phyloP scores from a whole-genome alignment of 192 early-diverging fungal genomes.

The Borealophlyctis nickersoniae region DNA sequence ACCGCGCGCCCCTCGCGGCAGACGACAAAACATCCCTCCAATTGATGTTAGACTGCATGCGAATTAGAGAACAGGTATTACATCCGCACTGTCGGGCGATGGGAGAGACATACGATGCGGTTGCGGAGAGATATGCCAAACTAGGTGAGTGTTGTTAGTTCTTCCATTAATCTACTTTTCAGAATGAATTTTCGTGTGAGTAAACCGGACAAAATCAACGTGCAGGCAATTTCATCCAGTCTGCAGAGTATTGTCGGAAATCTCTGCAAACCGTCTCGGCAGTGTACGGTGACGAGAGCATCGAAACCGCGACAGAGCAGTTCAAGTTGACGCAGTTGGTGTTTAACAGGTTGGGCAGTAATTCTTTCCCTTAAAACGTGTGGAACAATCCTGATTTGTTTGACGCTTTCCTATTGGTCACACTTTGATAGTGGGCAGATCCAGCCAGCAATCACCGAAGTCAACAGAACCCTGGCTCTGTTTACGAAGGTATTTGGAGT shows the following conservation, averaged over 20 bases:
- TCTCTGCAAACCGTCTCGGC: neutral
- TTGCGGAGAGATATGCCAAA: neutral
- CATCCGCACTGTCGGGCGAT: neutral
- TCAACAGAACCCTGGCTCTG: too few species aligned
- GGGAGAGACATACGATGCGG: neutral
- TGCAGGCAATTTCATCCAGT: neutral
- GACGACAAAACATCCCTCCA: neutral
- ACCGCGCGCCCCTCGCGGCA: neutral
- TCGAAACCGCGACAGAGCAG: slow-evolving; percentile 1
- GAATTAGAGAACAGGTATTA: neutral
- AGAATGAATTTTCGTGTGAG: neutral
- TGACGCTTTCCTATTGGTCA: too few species aligned
- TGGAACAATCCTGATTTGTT: too few species aligned
- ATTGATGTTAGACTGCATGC: neutral
- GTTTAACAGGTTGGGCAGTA: slow-evolving; percentile 11
- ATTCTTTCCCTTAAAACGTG: too few species aligned
- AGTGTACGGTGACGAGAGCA: neutral
- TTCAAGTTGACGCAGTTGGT: slow-evolving; percentile 11
- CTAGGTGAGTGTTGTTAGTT: neutral
- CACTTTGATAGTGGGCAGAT: too few species aligned
- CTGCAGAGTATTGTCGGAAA: neutral
- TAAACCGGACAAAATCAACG: neutral
- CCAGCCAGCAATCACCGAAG: too few species aligned
- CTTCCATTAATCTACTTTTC: neutral
- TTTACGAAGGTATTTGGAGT: too few species aligned